Conservation (phyloP, 768 basidiomycete genomes). For the Tylopilus plumbeoviolaceoides region DNA sequence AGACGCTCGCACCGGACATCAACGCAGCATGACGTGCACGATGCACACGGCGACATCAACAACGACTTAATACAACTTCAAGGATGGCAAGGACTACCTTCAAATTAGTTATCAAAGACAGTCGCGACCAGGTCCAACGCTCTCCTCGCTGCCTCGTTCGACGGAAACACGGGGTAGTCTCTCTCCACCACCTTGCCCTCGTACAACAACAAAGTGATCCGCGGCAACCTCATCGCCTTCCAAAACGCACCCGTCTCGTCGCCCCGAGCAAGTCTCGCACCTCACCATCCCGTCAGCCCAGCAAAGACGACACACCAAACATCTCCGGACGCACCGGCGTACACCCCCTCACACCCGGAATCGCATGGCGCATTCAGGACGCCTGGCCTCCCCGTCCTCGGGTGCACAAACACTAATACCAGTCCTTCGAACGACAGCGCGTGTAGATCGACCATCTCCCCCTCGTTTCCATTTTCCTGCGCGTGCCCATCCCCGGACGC, state of each 20-base stretch:
- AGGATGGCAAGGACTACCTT: too few relatives aligned
- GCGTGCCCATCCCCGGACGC: not conserved
- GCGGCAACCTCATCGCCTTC: conserved; percentile 8
- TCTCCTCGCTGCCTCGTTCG: conserved; percentile 14
- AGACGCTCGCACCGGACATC: too few relatives aligned
- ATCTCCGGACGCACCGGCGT: conserved; percentile 14
- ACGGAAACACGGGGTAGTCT: not conserved
- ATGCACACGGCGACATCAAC: too few relatives aligned
- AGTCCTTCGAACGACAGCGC: conserved; percentile 14
- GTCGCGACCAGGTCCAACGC: not conserved
- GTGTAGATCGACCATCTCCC: conserved; percentile 9
- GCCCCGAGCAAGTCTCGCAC: too few relatives aligned
- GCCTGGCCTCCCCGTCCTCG: conserved; percentile 17
- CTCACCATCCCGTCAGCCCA: not conserved
- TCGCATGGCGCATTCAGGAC: conserved; percentile 14
- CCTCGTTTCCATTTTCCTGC: not conserved
- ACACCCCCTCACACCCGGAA: conserved; percentile 22
- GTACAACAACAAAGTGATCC: conserved; percentile 18
- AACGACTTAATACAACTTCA: too few relatives aligned
- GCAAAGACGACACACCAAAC: too few relatives aligned
- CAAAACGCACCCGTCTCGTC: conserved; percentile 9
- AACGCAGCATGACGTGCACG: too few relatives aligned
- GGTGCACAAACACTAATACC: conserved; percentile 25
- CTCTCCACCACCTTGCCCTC: conserved; percentile 8
- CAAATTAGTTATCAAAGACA: conserved; percentile 4